A percentile compares a stretch with the other conserved stretches of the same genome.
These are phyloP conservation scores for Stevia rebaudiana DNA, from an alignment of 140 eudicot species.

Conservation along the genomic window DNA sequence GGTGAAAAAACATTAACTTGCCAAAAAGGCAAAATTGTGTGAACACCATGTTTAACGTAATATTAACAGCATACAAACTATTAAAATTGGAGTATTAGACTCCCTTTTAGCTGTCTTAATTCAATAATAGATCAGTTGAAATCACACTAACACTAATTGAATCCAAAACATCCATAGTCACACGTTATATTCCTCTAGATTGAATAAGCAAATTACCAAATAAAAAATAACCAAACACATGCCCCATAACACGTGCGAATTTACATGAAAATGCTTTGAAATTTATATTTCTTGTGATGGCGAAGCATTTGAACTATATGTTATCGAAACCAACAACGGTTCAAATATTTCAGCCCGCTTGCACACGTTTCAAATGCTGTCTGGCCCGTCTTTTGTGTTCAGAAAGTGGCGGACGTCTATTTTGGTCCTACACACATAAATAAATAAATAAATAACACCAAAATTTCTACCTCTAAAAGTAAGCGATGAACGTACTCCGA, in stretches of 20 bases:
- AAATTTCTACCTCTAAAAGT: neutral
- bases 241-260: neutral
- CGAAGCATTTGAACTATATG: constrained; percentile 6
- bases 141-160: neutral
- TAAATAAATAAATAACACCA: neutral
- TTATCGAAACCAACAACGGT: neutral
- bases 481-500: constrained; percentile 41
- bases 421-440: constrained; percentile 50
- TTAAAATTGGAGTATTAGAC: neutral
- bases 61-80: too few relatives aligned
- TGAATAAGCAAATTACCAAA: constrained; percentile 1
- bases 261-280: neutral
- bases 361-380: constrained; percentile 31
- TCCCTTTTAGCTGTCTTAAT: neutral
- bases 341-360: neutral
- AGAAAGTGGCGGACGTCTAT: constrained; percentile 65
- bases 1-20: too few relatives aligned
- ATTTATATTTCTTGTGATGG: neutral
- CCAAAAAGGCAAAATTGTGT: too few relatives aligned
- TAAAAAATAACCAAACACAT: constrained; percentile 3
- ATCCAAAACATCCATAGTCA: neutral
- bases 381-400: constrained; percentile 52
- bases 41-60: too few relatives aligned
- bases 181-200: neutral
- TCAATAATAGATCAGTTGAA: neutral